phyloP scores from a whole-genome alignment of 2,329 filamentous ascomycete species.

The Penicillium sp. region DNA sequence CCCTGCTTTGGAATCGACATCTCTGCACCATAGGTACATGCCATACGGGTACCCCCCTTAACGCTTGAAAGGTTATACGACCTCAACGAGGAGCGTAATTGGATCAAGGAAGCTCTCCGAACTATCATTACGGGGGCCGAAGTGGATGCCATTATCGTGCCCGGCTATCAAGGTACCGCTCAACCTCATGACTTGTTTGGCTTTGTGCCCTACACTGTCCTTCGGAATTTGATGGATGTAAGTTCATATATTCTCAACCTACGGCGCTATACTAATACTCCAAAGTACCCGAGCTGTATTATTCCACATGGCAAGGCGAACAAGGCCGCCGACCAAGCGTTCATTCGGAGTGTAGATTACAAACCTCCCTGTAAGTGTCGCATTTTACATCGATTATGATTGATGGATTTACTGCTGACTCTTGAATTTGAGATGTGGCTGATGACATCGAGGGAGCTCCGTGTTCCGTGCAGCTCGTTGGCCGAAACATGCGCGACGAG shows the following conservation, averaged over 20 bases:
- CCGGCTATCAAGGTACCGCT: constrained; percentile 44
- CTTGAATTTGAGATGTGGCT: background rate
- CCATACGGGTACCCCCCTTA: constrained; percentile 11
- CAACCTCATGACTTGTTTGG: constrained; percentile 44
- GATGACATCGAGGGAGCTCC: constrained; percentile 1
- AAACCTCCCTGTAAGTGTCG: constrained; percentile 11
- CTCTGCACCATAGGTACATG: constrained; percentile 12
- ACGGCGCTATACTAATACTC: background rate
- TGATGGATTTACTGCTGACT: background rate
- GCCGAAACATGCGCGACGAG: constrained; percentile 1
- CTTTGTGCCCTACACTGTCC: constrained; percentile 29
- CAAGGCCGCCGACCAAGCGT: constrained; percentile 30
- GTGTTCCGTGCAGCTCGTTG: background rate
- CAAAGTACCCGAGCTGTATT: constrained; percentile 42
- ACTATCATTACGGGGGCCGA: constrained; percentile 33
- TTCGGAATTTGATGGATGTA: constrained; percentile 46
- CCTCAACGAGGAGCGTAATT: constrained; percentile 34
- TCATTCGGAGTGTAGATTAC: constrained; percentile 12
- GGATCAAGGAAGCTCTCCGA: constrained; percentile 35
- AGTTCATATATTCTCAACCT: constrained; percentile 13
- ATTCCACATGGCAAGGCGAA: constrained; percentile 39
- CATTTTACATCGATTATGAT: no score
- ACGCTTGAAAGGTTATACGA: constrained; percentile 37
- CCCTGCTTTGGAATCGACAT: constrained; percentile 12
- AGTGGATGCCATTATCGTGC: constrained; percentile 45